Evolutionary conservation across 805 yeast species (phyloP), one percentile per base, ranked within the genome.

Genomic region (Starmerella sp.): DNA sequence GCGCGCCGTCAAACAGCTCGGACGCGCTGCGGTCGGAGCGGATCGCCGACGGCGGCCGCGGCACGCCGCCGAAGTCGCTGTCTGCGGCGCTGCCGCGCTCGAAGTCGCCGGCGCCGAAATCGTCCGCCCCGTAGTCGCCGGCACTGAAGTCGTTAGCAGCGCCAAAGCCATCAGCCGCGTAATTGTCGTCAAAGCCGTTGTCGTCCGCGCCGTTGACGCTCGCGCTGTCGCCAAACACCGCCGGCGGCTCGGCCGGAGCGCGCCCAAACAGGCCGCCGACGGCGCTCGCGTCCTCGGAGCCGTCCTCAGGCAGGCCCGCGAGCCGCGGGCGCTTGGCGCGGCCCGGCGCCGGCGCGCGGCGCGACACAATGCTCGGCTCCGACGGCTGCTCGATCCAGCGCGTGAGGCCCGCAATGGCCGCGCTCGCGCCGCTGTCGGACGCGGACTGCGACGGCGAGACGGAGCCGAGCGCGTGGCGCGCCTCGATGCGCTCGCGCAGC

Each of bases 401-500:
- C 5, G 47, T 43, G 11, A 43, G 36, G 28, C 47, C 47, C 17
- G 36, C 28, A 11, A 43, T 17, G 8, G 36, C 36, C 11, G 47
- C 47, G 36, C 47, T 43, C 36, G 11, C 6, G 14, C 32, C 45
- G 34, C 45, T 42, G 14, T 42, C 32, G 30, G 43, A 15, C 43
- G 28, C 43, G 6, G 45, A 42, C 8, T 28, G n/a, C n/a, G 45
- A 42, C 8, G 22, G 32, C 45, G 45, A 42, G 45, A n/a, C n/a
- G n/a, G n/a, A n/a, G n/a, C 45, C 32, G 15, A 28, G 45, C n/a
- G 6, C 15, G 15, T 42, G 45, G n/a, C 32, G 45, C 14, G 45
- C 45, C 45, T 42, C 45, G 32, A 42, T 42, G 6, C 45, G 45
- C 45, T 42, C 45, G n/a, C 45, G 45, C n/a, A 42, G 45, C 34